phyloP scores from a whole-genome alignment of 1,139 yeast genomes.

The Barnettozyma hawaiiensis region DNA sequence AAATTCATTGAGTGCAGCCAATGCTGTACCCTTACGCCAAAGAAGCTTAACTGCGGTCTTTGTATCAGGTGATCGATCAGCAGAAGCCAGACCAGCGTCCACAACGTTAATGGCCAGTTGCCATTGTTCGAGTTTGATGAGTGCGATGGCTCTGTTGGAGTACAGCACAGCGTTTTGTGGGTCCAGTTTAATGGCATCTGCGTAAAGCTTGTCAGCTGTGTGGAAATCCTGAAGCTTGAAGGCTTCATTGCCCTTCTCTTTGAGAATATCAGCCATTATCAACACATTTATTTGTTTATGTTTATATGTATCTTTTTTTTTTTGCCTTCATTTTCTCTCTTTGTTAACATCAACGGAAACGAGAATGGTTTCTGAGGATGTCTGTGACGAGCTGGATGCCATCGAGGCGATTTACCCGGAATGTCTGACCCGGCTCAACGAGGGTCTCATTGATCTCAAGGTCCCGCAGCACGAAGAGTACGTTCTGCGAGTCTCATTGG shows the following conservation, averaged over 20 bases:
- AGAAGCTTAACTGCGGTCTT: slow-evolving; percentile 44
- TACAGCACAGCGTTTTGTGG: slow-evolving; percentile 57
- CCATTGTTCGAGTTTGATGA: slow-evolving; percentile 50
- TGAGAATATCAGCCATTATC: slow-evolving; percentile 26
- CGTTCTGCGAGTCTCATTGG: slow-evolving; percentile 61
- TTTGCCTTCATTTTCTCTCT: background rate
- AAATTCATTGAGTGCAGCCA: slow-evolving; percentile 32
- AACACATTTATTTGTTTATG: background rate
- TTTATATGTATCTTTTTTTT: background rate
- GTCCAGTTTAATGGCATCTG: slow-evolving; percentile 57
- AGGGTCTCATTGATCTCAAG: slow-evolving; percentile 42
- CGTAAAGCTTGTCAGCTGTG: slow-evolving; percentile 57
- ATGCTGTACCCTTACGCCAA: slow-evolving; percentile 53
- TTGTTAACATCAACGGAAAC: slow-evolving; percentile 8
- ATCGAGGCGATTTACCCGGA: slow-evolving; percentile 88
- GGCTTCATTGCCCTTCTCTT: slow-evolving; percentile 57
- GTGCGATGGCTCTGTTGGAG: slow-evolving; percentile 77
- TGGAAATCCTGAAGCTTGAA: slow-evolving; percentile 49
- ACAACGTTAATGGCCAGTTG: slow-evolving; percentile 58
- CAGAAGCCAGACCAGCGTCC: slow-evolving; percentile 47
- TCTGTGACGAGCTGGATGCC: slow-evolving; percentile 74
- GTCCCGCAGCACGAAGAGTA: slow-evolving; percentile 63
- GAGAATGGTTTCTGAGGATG: slow-evolving; percentile 40
- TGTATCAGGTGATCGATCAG: slow-evolving; percentile 14
- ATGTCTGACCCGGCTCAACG: slow-evolving; percentile 37